A percentile compares a stretch with the other conserved stretches of the same genome.
Conservation (phyloP, 805 yeast genomes). For the Saturnispora mendoncae region DNA sequence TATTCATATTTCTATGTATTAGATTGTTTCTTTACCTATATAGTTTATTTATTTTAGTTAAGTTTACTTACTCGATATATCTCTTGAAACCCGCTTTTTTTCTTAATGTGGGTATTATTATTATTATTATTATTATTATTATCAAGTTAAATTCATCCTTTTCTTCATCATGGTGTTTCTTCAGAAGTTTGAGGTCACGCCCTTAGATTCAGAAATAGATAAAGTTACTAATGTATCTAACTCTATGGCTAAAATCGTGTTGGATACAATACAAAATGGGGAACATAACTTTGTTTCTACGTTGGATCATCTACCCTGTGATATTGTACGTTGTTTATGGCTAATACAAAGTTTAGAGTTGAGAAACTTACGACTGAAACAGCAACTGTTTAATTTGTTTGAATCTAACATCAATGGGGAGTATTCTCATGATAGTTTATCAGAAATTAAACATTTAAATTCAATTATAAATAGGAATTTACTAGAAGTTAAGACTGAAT, state of each 20-base stretch:
- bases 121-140: too few species aligned
- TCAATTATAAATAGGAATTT: conserved; percentile 16
- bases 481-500: conserved; percentile 22
- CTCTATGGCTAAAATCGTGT: neutral
- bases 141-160: neutral
- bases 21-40: conserved; percentile 1
- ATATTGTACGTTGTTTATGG: conserved; percentile 31
- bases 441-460: neutral
- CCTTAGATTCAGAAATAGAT: neutral
- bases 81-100: neutral
- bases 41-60: conserved; percentile 5
- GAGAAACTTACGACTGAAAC: conserved; percentile 16
- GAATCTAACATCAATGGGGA: neutral
- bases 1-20: neutral
- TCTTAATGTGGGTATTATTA: too few species aligned
- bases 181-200: neutral
- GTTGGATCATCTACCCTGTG: conserved; percentile 33
- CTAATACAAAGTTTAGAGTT: conserved; percentile 27
- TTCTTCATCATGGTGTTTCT: neutral
- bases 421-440: conserved; percentile 1
- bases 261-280: conserved; percentile 25
- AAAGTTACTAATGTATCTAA: neutral
- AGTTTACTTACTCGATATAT: neutral
- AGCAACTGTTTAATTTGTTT: conserved; percentile 8
- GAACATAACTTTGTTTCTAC: conserved; percentile 30